These are phyloP conservation scores for Ceratobasidium sp. DNA, from an alignment of 1,284 basidiomycete genomes.

Conservation along the genomic window DNA sequence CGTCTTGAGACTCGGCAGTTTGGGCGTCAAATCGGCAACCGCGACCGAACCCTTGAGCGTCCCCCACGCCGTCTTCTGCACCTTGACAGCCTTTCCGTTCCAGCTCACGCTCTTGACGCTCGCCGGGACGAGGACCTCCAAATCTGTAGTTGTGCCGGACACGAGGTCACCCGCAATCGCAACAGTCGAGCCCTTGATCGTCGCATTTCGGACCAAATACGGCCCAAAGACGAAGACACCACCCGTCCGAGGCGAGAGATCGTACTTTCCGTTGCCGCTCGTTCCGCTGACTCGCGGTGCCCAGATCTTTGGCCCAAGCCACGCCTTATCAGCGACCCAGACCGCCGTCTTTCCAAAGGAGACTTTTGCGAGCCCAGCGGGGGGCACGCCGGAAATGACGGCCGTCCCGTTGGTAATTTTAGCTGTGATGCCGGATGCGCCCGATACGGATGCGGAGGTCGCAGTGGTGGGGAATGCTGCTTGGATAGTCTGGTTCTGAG, in stretches of 20 bases:
- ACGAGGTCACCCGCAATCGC: constrained; percentile 45
- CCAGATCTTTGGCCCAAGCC: constrained; percentile 36
- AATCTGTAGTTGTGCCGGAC: constrained; percentile 28
- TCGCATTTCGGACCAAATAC: constrained; percentile 50
- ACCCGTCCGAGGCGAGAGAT: constrained; percentile 39
- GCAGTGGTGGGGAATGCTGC: constrained; percentile 54
- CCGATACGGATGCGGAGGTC: constrained; percentile 33
- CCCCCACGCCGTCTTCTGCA: constrained; percentile 23
- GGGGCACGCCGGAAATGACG: constrained; percentile 55
- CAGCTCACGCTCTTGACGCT: constrained; percentile 48
- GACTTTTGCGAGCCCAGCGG: constrained; percentile 56
- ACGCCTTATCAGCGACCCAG: constrained; percentile 37
- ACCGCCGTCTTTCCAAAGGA: constrained; percentile 48
- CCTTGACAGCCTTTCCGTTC: constrained; percentile 49
- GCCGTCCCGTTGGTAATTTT: constrained; percentile 49
- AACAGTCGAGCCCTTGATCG: constrained; percentile 36
- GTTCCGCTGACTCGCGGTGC: constrained; percentile 21
- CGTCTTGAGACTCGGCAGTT: constrained; percentile 57
- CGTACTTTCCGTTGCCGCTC: constrained; percentile 15
- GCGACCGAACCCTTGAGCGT: constrained; percentile 37
- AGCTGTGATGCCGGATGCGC: constrained; percentile 47
- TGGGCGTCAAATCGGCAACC: constrained; percentile 50
- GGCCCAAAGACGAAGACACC: constrained; percentile 48
- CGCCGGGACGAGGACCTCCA: constrained; percentile 45
- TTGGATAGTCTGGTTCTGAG: constrained; percentile 58